A percentile compares a stretch with the other conserved stretches of the same genome.
phyloP scores from a whole-genome alignment of 176 grass and related monocot species.

The Thalia dealbata region DNA sequence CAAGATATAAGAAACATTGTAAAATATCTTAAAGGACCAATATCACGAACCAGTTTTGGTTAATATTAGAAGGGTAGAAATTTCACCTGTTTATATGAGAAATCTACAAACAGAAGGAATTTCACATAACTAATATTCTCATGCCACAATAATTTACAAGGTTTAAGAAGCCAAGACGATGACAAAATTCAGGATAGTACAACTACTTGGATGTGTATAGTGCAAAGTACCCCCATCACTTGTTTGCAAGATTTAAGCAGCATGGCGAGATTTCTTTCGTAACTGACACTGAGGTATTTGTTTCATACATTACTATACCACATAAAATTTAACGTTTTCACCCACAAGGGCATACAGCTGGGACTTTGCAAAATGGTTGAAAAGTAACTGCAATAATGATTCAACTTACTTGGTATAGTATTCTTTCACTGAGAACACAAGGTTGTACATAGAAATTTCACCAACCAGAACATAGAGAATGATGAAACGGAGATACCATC shows the following conservation, averaged over 20 bases:
- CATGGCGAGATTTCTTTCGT: background rate
- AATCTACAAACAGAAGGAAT: background rate
- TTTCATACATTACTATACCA: background rate
- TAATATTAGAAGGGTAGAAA: background rate
- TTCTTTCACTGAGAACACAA: slow-evolving; percentile 19
- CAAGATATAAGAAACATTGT: background rate
- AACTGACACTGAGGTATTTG: background rate
- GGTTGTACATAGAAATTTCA: slow-evolving; percentile 71
- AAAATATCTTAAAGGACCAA: background rate
- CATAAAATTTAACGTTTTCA: background rate
- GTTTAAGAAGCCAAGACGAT: background rate
- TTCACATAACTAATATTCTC: background rate
- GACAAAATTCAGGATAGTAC: background rate
- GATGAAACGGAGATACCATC: slow-evolving; percentile 91
- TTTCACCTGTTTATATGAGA: background rate
- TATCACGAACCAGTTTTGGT: background rate
- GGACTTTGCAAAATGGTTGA: background rate
- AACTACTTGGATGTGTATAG: background rate
- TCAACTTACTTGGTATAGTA: background rate
- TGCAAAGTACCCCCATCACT: background rate
- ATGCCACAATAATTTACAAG: background rate
- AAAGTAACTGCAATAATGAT: background rate
- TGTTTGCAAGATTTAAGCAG: background rate
- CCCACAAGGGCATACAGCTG: background rate
- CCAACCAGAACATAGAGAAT: slow-evolving; percentile 78